These are phyloP conservation scores for Mycena belliarum DNA, from an alignment of 768 basidiomycete species.

Conservation along the genomic window DNA sequence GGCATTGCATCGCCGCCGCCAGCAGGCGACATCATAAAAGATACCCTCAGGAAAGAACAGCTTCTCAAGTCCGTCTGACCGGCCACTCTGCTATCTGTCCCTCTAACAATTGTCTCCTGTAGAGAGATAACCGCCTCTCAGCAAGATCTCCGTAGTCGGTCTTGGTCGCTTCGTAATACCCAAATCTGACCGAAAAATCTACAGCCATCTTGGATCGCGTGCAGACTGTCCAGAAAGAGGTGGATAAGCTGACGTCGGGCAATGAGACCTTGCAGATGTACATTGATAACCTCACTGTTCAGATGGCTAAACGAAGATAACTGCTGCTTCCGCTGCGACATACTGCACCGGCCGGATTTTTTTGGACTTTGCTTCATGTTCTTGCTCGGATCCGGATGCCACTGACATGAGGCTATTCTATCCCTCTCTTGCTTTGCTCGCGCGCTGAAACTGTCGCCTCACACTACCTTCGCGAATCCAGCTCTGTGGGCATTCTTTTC, in stretches of 20 bases:
- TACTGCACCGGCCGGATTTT: too few relatives aligned
- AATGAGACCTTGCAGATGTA: constrained; percentile 88
- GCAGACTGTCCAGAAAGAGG: constrained; percentile 69
- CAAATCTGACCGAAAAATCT: neutral
- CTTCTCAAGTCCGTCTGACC: constrained; percentile 64
- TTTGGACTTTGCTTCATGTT: too few relatives aligned
- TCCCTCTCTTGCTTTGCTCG: too few relatives aligned
- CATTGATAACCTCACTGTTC: constrained; percentile 85
- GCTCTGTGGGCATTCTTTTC: too few relatives aligned
- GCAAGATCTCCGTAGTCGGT: constrained; percentile 73
- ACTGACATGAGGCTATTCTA: too few relatives aligned
- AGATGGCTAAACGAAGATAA: constrained; percentile 81
- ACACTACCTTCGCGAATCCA: too few relatives aligned
- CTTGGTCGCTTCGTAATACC: too few relatives aligned
- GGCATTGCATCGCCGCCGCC: constrained; percentile 42
- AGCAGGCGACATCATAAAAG: constrained; percentile 66
- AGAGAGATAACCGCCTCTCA: constrained; percentile 80
- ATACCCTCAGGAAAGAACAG: constrained; percentile 77
- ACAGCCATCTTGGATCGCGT: constrained; percentile 69
- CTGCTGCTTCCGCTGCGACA: too few relatives aligned
- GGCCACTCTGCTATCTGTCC: neutral
- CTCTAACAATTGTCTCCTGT: constrained; percentile 1
- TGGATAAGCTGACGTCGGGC: constrained; percentile 77
- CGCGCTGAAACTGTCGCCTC: too few relatives aligned
- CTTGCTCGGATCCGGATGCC: too few relatives aligned